Base-by-base conservation (phyloP, 2,329 filamentous ascomycete genomes). In the Fonsecaea erecta region DNA sequence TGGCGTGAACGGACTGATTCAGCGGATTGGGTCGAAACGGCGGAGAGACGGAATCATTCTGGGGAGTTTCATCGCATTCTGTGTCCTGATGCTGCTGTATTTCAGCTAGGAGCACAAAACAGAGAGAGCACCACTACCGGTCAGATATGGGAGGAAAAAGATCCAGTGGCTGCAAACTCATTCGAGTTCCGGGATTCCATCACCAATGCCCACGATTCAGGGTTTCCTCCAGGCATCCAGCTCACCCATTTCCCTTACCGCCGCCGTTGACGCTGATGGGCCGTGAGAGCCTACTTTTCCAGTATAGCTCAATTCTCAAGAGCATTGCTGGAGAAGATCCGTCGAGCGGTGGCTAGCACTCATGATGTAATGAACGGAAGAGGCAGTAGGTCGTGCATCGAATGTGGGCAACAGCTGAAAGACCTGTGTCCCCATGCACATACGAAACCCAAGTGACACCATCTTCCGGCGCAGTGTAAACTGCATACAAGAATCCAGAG, bases 41-140 rank as follows among this genome's bases (percentile, higher is more conserved):
- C 88, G 94, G 77, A 88, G 95, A 73, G 95, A 99, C 78, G 93
- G 93, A 32, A 89, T 99, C 71, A 97, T 99, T 70, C 85, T 99
- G 81, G 95, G 92, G 18, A 82, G 84, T 53, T 97, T 99, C 74
- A 93, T 99, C 74, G 93, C 93, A 0, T 85, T 97, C 72, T 98
- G 95, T 80, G 96, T 96, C 75, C 79, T 98, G 73, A 80, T 96
- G 80, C 85, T 98, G 73, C 86, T 94, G 73, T 96, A 67, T 48
- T 69, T 69, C 59, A 69, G 67, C 62, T 69, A 40, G 55, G 28
- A 9, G 32, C 52, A 34, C 30, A 53, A 3, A 32, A 53, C 21
- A 14, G 26, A 30, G 14, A 53, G 4, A 8, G 43, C 28, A 48
- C 55, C 43, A 53, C 52, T 32, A 6, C 24, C n/a, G 18, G 52